Evolutionary conservation across 1,139 yeast genomes (phyloP), one percentile per base, ranked within the genome.

Genomic region (Yamadazyma buinensis): DNA sequence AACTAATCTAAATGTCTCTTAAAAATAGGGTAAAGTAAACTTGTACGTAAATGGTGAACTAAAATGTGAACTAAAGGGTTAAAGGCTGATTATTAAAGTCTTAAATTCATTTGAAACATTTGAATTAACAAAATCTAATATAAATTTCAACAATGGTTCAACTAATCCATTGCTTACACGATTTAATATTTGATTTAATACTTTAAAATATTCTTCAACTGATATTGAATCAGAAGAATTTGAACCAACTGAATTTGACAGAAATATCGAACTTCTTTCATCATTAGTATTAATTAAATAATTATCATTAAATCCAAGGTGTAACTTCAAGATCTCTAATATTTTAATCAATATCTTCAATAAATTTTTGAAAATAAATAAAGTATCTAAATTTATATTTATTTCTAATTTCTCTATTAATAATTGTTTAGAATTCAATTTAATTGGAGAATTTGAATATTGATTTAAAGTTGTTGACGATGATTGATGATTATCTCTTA

Each of bases 371-470:
- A 57, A 65, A 7, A 65, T 65, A 44, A 69, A 69, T 29, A 68
- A 47, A 19, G 55, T 56, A 42, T 69, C 75, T 34, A 69, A 54
- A 19, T 57, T 51, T 32, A 69, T 68, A 40, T 68, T 69, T 32
- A 69, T 67, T 40, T 69, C 75, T 32, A 69, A 49, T 47, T 68
- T 69, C 42, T 69, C 75, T 26, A 69, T 67, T 30, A 67, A 54
- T 32, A 69, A 54, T 39, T 69, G 75, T 30, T 59, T 59, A 10
- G 73, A 63, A 38, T 55, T 65, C 35, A 69, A 51, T 40, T 61
- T 62, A 29, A 68, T 67, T 11, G 75, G 75, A 12, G 72, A 64
- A 32, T 32, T 48, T 5, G 32, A 12, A 32, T 40, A 39, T 23
- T 47, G 52, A 36, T 39, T 44, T 26, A 49, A 27, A 13, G 55